phyloP scores from a whole-genome alignment of 768 basidiomycete genomes.

The Termitomyces bulborhizus region DNA sequence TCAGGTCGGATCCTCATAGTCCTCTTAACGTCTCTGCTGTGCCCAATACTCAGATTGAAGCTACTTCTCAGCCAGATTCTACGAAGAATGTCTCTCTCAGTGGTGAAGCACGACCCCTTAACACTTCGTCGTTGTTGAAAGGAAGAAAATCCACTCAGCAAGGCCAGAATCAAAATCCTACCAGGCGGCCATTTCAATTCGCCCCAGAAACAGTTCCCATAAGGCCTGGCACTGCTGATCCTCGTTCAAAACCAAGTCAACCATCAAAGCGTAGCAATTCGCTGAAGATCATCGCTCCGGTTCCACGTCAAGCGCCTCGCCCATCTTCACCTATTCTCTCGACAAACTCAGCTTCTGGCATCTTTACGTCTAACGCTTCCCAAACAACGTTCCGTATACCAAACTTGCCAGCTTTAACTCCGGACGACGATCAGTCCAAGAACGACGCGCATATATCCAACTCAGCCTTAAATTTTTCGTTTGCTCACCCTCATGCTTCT shows the following conservation, averaged over 20 bases:
- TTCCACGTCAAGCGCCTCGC: slow-evolving; percentile 16
- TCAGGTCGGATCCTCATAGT: no score
- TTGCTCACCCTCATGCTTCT: slow-evolving; percentile 6
- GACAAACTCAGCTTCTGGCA: slow-evolving; percentile 10
- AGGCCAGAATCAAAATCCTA: neutral
- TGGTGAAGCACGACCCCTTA: slow-evolving; percentile 8
- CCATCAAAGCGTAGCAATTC: slow-evolving; percentile 3
- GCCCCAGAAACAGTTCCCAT: neutral
- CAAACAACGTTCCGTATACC: slow-evolving; percentile 9
- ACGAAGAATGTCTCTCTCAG: neutral
- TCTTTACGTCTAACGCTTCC: slow-evolving; percentile 15
- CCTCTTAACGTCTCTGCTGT: no score
- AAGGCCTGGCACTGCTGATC: slow-evolving; percentile 25
- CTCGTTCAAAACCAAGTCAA: slow-evolving; percentile 9
- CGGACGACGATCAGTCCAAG: neutral
- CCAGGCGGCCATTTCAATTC: slow-evolving; percentile 4
- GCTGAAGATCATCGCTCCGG: slow-evolving; percentile 18
- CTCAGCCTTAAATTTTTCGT: slow-evolving; percentile 10
- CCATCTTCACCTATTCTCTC: slow-evolving; percentile 13
- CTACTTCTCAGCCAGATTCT: neutral
- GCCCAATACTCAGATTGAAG: no score
- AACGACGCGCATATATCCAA: slow-evolving; percentile 17
- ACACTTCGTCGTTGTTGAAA: slow-evolving; percentile 11
- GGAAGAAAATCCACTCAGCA: neutral
- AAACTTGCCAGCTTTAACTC: slow-evolving; percentile 5